Evolutionary conservation across 768 basidiomycete species (phyloP), one percentile per base, ranked within the genome.

Genomic region (Tylopilus balloui): DNA sequence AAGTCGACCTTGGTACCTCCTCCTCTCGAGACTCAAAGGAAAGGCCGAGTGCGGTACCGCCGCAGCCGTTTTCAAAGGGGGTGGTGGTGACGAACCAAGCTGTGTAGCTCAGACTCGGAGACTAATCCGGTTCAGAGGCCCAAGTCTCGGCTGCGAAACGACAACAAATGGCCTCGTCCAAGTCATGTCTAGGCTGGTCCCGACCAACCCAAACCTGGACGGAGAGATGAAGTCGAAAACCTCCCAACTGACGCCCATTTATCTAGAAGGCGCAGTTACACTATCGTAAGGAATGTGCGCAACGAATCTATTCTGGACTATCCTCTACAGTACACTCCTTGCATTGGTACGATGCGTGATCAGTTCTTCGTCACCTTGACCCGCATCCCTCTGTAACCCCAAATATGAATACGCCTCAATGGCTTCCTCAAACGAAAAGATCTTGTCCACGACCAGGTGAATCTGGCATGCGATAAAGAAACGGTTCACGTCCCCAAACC

Each of bases 401-500:
- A 81, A 67, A 57, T 81, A 73, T 38, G 67, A 65, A 59, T 78
- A 83, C 1, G 82, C 83, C 38, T 74, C 66, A 24, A 69, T 62
- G 6, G 73, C 68, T n/a, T 83, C 61, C 40, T 78, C 75, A 57
- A 82, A 85, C 11, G 67, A 47, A 68, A 84, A 84, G 0, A 82
- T 73, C 63, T 74, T 77, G 69, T 82, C 76, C 34, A 83, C 62
- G 19, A 79, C 69, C 1, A 81, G 82, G 17, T 63, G 70, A 4
- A 80, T 74, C 32, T 65, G 66, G 24, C 73, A 68, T 2, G 75
- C 73, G 12, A 58, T 55, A 36, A 83, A 69, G 11, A 80, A 68
- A 14, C 70, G 66, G 59, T 73, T 76, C 78, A 82, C 76, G 37
- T 74, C 70, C 35, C 74, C 71, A 53, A 83, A 83, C 53, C n/a